These are phyloP conservation scores for Rhipidocladum racemiflorum DNA, from an alignment of 176 grass and related monocot genomes.

Conservation along the genomic window DNA sequence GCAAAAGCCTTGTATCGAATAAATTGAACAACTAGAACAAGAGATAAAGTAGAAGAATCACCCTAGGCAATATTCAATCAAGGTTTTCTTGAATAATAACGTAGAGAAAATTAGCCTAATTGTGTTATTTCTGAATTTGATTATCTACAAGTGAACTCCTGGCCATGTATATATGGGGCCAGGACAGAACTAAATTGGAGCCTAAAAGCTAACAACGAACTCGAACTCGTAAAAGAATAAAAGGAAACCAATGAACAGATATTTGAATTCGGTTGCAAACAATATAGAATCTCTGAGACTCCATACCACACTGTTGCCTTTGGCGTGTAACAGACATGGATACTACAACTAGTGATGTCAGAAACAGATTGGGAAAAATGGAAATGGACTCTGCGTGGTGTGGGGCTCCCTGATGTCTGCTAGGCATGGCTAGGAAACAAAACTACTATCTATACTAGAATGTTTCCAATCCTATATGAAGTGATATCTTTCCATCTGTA, in stretches of 20 bases:
- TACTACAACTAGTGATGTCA: not conserved
- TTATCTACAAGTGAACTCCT: not conserved
- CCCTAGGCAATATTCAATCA: not conserved
- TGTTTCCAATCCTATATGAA: not conserved
- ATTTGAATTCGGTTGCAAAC: not conserved
- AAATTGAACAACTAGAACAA: not conserved
- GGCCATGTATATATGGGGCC: not conserved
- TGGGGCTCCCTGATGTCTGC: not conserved
- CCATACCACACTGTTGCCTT: not conserved
- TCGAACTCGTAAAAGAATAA: not conserved
- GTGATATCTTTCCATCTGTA: not conserved
- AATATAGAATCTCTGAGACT: not conserved
- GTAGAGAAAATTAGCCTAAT: not conserved
- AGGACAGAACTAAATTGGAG: not conserved
- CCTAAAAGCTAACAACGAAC: not conserved
- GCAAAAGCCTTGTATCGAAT: not conserved
- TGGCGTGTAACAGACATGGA: not conserved
- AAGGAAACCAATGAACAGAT: not conserved
- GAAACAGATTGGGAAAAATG: not conserved
- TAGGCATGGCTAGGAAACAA: constrained; percentile 8
- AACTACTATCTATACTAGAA: not conserved
- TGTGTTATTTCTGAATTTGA: constrained; percentile 7
- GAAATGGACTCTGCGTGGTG: not conserved
- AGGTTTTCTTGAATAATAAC: not conserved
- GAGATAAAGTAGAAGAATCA: not conserved